Base-by-base conservation (phyloP, 192 early-diverging fungal species). In the Linnemannia zychae region DNA sequence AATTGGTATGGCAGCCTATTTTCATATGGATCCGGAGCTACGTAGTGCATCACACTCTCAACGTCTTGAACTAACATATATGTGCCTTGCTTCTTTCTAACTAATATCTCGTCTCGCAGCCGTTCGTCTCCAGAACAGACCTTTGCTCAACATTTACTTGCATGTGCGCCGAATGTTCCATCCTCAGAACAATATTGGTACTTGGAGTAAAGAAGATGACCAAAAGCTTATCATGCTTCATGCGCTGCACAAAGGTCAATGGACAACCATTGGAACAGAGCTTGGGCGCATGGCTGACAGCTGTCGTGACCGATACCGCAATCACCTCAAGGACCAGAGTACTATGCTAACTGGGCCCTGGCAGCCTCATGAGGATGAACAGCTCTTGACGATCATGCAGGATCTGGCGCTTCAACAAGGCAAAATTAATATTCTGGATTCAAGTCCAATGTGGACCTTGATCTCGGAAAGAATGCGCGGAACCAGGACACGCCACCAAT, bases 151-250 rank as follows among this genome's bases (percentile, higher is more conserved):
- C 74, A 82, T 88, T n/a, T 78, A 81, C 22, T 70, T 82, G 17
- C 88, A 88, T 66, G 80, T 88, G 4, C 88, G 84, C 7, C 77
- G 88, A 17, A 74, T 81, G 76, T 82, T 80, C 74, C 88, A 88
- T 50, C 83, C 79, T 33, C 81, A 84, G 47, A 88, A 86, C 46
- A 81, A 86, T 34, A 78, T 79, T 37, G 88, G 83, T 18, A 57
- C 74, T 7, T 88, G 88, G 88, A 86, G 74, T 67, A 78, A 81
- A 65, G 88, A 88, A 31, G 88, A 88, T 49, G 88, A 88, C 48
- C 44, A 82, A 49, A 77, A 82, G 53, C 75, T 88, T 37, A 76
- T 82, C 13, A 49, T 70, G 74, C 70, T 85, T n/a, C 67, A 79
- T 44, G 65, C 73, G 33, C 63, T 81, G 38, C 75, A 88, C 40